phyloP scores from a whole-genome alignment of 2,329 filamentous ascomycete genomes.

The Neofusicoccum ribis region DNA sequence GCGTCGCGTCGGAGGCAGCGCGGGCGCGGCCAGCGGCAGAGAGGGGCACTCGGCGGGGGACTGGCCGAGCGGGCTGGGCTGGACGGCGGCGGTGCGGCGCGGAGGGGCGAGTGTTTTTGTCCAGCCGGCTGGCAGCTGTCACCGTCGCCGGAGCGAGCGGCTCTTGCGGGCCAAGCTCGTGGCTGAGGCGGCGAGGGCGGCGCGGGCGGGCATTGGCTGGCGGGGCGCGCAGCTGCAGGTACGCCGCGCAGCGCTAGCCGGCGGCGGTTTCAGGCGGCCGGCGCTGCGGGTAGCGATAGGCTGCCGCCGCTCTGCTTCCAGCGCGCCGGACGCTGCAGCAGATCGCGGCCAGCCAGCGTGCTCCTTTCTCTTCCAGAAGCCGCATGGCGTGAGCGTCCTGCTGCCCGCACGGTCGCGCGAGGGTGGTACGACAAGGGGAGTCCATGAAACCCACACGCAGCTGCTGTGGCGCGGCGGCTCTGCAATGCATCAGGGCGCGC shows the following conservation, averaged over 20 bases:
- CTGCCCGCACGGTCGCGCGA: constrained; percentile 6
- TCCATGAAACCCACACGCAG: constrained; percentile 3
- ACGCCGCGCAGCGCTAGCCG: not conserved
- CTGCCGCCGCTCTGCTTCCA: not conserved
- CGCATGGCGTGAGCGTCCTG: constrained; percentile 8
- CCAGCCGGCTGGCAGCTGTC: too few species aligned
- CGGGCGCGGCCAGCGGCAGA: not conserved
- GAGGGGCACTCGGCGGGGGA: not conserved
- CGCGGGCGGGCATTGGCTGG: not conserved
- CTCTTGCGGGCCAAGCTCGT: not conserved
- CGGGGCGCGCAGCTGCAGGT: not conserved
- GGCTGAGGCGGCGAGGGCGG: not conserved
- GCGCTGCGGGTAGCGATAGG: not conserved
- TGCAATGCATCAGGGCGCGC: constrained; percentile 11
- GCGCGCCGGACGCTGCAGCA: not conserved
- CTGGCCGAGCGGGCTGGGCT: not conserved
- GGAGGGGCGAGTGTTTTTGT: not conserved
- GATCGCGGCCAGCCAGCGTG: not conserved
- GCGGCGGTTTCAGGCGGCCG: not conserved
- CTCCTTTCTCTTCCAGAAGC: not conserved
- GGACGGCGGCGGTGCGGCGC: not conserved
- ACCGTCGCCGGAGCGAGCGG: not conserved
- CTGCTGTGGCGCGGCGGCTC: constrained; percentile 10
- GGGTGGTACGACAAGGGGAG: constrained; percentile 16
- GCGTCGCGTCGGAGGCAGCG: not conserved